phyloP scores from a whole-genome alignment of 1,284 basidiomycete species.

The Naganishia sp. region DNA sequence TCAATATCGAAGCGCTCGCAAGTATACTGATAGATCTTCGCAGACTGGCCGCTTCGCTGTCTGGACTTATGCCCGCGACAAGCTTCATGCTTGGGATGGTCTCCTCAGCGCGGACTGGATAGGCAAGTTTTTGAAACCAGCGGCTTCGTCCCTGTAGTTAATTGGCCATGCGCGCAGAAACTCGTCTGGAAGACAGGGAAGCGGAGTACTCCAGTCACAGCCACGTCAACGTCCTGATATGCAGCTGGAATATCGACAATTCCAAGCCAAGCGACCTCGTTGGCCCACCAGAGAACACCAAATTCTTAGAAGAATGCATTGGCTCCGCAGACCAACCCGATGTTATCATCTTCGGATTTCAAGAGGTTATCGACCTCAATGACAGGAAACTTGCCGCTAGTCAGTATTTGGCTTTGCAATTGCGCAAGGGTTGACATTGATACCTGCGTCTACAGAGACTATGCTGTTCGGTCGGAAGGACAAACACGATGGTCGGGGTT shows the following conservation, averaged over 20 bases:
- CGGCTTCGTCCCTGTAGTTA: background rate
- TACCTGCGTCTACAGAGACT: constrained; percentile 59
- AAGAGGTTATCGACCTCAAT: constrained; percentile 93
- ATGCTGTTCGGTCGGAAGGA: constrained; percentile 73
- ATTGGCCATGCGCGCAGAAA: constrained; percentile 57
- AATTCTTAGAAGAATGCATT: constrained; percentile 72
- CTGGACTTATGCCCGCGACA: constrained; percentile 75
- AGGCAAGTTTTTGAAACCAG: constrained; percentile 58
- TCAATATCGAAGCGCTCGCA: no score
- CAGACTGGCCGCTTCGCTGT: constrained; percentile 64
- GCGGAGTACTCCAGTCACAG: constrained; percentile 76
- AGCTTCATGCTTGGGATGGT: constrained; percentile 87
- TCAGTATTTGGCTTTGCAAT: constrained; percentile 40
- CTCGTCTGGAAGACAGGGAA: constrained; percentile 73
- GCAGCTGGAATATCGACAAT: constrained; percentile 93
- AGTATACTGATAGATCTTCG: constrained; percentile 2
- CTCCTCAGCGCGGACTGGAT: constrained; percentile 81
- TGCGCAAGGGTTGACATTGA: background rate
- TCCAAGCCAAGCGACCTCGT: constrained; percentile 74
- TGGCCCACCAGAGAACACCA: constrained; percentile 64
- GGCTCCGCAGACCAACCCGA: constrained; percentile 73
- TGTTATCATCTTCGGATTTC: constrained; percentile 89
- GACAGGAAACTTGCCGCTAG: constrained; percentile 85
- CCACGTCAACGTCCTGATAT: constrained; percentile 73
- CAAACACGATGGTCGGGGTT: constrained; percentile 55